These are phyloP conservation scores for Pyrenopolyporus hunteri DNA, from an alignment of 495 filamentous ascomycete species.

Conservation along the genomic window DNA sequence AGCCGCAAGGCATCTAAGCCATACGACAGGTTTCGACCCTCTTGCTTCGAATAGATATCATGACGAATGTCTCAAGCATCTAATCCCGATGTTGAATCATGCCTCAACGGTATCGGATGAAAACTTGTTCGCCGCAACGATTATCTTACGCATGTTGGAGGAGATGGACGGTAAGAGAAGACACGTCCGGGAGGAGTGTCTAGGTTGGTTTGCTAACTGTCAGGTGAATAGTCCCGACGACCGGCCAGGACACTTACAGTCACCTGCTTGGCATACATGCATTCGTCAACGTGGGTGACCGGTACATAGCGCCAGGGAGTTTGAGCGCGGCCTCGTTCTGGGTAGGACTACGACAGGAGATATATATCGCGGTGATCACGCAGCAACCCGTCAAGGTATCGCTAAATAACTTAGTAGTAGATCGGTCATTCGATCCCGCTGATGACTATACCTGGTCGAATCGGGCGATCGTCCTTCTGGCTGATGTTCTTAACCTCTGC, in stretches of 20 bases:
- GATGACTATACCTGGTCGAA: constrained; percentile 61
- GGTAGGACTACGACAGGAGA: constrained; percentile 64
- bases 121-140: constrained; percentile 64
- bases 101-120: constrained; percentile 61
- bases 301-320: constrained; percentile 46
- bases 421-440: constrained; percentile 48
- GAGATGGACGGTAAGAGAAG: constrained; percentile 61
- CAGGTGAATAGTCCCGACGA: constrained; percentile 42
- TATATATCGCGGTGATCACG: constrained; percentile 61
- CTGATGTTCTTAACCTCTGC: constrained; percentile 60
- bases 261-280: constrained; percentile 59
- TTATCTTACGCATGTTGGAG: constrained; percentile 66
- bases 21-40: constrained; percentile 53
- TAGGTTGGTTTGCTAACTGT: constrained; percentile 17
- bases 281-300: constrained; percentile 51
- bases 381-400: constrained; percentile 51
- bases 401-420: constrained; percentile 49
- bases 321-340: constrained; percentile 60
- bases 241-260: constrained; percentile 48
- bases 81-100: constrained; percentile 57
- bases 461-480: constrained; percentile 58
- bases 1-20: constrained; percentile 60
- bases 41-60: constrained; percentile 57
- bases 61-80: constrained; percentile 55
- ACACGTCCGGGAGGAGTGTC: too few species aligned